A percentile compares a stretch with the other conserved stretches of the same genome.
These are phyloP conservation scores for Orobanche coerulescens DNA, from an alignment of 257 asterid genomes.

Conservation along the genomic window DNA sequence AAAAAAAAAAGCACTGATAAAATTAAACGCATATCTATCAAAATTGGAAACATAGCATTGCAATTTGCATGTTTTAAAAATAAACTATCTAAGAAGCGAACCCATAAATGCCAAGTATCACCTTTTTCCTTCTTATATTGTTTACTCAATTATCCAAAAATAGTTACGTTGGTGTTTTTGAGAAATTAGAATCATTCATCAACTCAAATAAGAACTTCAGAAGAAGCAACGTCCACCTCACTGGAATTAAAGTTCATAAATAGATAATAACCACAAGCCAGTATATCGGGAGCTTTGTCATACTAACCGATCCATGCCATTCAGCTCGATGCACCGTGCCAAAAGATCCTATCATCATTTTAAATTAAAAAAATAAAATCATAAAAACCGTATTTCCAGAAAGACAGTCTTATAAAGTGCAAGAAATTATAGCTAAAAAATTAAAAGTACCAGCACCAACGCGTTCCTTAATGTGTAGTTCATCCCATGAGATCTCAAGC, in stretches of 20 bases:
- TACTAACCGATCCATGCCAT: conserved; percentile 96
- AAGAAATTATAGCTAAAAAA: neutral
- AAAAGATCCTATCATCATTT: conserved; percentile 60
- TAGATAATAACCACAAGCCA: conserved; percentile 4
- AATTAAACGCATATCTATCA: neutral
- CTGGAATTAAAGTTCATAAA: conserved; percentile 6
- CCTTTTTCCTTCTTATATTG: neutral
- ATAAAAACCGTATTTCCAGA: conserved; percentile 8
- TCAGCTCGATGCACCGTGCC: conserved; percentile 99
- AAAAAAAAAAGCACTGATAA: neutral
- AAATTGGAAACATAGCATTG: neutral
- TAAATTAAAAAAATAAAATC: neutral
- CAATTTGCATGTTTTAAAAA: neutral
- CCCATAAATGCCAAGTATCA: neutral
- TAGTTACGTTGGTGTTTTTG: neutral
- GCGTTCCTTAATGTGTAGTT: conserved; percentile 81
- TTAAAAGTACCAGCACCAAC: conserved; percentile 79
- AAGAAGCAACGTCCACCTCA: conserved; percentile 1
- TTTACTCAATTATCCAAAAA: neutral
- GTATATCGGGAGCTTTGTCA: conserved; percentile 16
- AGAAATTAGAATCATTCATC: neutral
- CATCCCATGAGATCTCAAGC: conserved; percentile 98
- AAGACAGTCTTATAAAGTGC: neutral
- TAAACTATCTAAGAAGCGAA: neutral
- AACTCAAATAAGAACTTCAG: conserved; percentile 10